Conservation (phyloP, 2,329 filamentous ascomycete genomes). For the Grosmannia serpens region DNA sequence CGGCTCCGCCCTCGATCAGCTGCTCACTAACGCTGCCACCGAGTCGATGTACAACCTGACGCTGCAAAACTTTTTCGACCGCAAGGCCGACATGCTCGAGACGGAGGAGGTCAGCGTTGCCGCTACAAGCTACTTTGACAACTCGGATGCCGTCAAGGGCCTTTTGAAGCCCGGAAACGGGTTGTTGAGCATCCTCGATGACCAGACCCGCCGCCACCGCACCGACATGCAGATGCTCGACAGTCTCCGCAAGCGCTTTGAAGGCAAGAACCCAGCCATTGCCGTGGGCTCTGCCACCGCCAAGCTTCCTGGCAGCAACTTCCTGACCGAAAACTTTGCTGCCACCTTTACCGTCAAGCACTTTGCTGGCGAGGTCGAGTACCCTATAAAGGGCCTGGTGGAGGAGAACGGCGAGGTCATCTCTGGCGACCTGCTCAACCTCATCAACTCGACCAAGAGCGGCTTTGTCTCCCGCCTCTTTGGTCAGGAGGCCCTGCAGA, state of each 20-base stretch:
- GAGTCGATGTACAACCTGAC: slow-evolving; percentile 90
- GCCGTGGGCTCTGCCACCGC: slow-evolving; percentile 63
- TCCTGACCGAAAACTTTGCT: slow-evolving; percentile 68
- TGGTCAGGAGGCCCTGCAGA: slow-evolving; percentile 89
- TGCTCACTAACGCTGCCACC: slow-evolving; percentile 87
- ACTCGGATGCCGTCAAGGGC: slow-evolving; percentile 85
- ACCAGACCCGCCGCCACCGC: slow-evolving; percentile 83
- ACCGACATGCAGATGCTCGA: slow-evolving; percentile 86
- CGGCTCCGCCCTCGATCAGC: slow-evolving; percentile 76
- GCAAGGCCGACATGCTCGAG: slow-evolving; percentile 85
- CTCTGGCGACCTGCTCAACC: slow-evolving; percentile 88
- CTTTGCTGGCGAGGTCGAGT: slow-evolving; percentile 94
- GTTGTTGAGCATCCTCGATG: slow-evolving; percentile 85
- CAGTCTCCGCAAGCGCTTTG: slow-evolving; percentile 82
- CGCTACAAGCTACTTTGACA: slow-evolving; percentile 95
- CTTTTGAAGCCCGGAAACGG: slow-evolving; percentile 89
- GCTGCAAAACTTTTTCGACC: slow-evolving; percentile 90
- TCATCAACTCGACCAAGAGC: slow-evolving; percentile 80
- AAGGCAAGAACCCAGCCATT: slow-evolving; percentile 88
- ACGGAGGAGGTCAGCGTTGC: slow-evolving; percentile 85
- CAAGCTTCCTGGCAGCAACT: slow-evolving; percentile 78
- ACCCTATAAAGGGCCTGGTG: slow-evolving; percentile 72
- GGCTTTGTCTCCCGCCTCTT: slow-evolving; percentile 84
- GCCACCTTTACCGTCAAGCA: slow-evolving; percentile 85
- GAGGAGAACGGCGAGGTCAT: slow-evolving; percentile 97